Evolutionary conservation across 2,329 filamentous ascomycete species (phyloP).

Genomic region (Botrytis tulipae): DNA sequence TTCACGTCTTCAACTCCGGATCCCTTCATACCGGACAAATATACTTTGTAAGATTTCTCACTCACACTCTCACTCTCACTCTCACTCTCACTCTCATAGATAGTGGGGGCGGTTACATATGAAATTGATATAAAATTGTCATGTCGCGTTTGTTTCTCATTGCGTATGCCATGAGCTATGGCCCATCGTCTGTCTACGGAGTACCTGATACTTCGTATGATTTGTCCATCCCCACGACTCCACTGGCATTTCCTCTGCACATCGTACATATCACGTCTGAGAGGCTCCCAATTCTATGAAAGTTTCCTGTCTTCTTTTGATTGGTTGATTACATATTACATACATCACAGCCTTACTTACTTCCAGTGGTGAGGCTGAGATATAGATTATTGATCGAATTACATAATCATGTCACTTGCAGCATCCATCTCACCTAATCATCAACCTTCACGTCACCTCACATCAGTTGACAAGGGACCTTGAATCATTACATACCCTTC

Average conservation of each 20-base stretch:
- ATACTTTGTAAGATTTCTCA: not conserved
- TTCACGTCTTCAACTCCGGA: not conserved
- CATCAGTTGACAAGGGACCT: not conserved
- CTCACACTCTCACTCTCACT: not conserved
- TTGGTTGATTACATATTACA: not conserved
- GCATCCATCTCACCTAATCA: not conserved
- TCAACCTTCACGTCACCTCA: not conserved
- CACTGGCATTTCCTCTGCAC: not conserved
- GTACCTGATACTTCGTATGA: not conserved
- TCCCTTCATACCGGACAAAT: not conserved
- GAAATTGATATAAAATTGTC: not conserved
- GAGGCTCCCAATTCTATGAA: not conserved
- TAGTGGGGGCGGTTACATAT: not conserved
- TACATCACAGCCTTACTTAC: not conserved
- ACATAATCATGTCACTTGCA: not conserved
- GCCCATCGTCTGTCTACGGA: not conserved
- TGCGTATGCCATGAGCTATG: not conserved
- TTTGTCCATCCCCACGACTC: not conserved
- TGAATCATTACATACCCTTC: not conserved
- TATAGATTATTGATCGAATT: not conserved
- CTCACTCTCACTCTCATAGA: not conserved
- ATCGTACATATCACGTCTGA: not conserved
- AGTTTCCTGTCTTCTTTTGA: not conserved
- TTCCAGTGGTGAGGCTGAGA: not conserved
- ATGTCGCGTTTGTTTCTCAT: not conserved